Evolutionary conservation across 768 basidiomycete genomes (phyloP).

Genomic region (Pulveroboletus sp.): DNA sequence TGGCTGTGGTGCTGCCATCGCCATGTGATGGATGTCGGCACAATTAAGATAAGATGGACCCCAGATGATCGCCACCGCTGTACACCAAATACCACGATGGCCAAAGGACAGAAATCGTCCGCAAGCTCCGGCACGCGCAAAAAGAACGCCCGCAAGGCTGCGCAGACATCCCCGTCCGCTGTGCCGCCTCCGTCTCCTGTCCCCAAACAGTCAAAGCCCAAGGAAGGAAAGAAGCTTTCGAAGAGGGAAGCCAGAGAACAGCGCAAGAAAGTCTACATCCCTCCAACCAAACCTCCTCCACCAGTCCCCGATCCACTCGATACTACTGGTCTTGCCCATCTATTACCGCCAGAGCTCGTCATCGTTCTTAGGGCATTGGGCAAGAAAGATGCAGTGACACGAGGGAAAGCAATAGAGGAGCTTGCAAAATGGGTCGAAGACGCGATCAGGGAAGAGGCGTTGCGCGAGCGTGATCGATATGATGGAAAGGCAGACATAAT

Average conservation of each 20-base stretch:
- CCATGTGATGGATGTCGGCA: no score
- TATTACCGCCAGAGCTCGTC: constrained; percentile 75
- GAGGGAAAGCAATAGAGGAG: constrained; percentile 82
- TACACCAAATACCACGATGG: constrained; percentile 38
- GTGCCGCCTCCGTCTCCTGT: constrained; percentile 34
- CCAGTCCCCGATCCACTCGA: constrained; percentile 83
- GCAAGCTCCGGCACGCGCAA: constrained; percentile 85
- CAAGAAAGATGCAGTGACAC: constrained; percentile 89
- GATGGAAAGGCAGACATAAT: constrained; percentile 27
- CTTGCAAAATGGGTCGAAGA: constrained; percentile 64
- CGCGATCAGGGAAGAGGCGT: constrained; percentile 41
- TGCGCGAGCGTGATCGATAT: constrained; percentile 25
- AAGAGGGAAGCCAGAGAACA: constrained; percentile 58
- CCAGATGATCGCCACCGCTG: background rate
- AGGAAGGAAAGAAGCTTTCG: constrained; percentile 43
- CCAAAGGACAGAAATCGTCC: constrained; percentile 62
- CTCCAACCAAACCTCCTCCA: constrained; percentile 75
- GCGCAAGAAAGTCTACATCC: constrained; percentile 80
- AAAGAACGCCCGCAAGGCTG: constrained; percentile 82
- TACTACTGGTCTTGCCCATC: constrained; percentile 68
- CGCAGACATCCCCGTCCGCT: constrained; percentile 25
- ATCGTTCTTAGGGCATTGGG: constrained; percentile 75
- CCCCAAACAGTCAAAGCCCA: constrained; percentile 44
- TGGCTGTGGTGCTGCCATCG: no score
- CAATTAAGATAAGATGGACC: no score